Conservation (phyloP, 108 stramenopile species). For the Conticribra guillardii region DNA sequence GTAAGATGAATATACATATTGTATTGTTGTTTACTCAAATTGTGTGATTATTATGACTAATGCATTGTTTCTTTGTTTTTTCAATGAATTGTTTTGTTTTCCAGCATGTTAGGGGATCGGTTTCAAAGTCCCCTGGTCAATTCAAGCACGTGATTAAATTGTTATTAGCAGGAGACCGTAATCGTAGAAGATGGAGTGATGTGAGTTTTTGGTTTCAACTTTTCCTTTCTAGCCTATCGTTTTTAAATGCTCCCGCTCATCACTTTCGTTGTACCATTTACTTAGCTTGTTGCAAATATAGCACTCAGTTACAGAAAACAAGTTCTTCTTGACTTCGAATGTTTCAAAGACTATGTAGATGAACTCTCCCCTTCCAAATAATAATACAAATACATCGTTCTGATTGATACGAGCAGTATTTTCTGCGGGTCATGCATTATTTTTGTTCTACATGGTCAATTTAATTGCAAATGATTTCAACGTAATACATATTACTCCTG, state of each 20-base stretch:
- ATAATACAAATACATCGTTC: no score
- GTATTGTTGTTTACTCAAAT: no score
- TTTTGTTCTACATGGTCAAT: no score
- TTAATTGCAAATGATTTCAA: no score
- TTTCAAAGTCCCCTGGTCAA: conserved; percentile 60
- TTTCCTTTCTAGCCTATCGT: no score
- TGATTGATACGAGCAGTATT: no score
- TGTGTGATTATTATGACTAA: no score
- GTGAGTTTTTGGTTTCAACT: conserved; percentile 23
- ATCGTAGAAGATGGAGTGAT: conserved; percentile 52
- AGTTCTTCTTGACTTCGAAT: conserved; percentile 64
- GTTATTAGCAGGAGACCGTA: conserved; percentile 38
- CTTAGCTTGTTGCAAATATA: conserved; percentile 46
- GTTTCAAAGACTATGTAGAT: conserved; percentile 59
- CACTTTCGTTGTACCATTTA: neutral
- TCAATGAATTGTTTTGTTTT: neutral
- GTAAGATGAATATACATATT: no score
- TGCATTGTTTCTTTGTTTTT: neutral
- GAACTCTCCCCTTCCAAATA: conserved; percentile 9
- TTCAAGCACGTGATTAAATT: conserved; percentile 71
- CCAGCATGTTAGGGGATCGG: conserved; percentile 63
- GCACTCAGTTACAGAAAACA: conserved; percentile 59
- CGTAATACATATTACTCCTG: no score
- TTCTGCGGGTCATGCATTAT: no score
- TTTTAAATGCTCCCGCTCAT: neutral